phyloP scores from a whole-genome alignment of 148 eudicot genomes.

The Fagopyrum esculentum region DNA sequence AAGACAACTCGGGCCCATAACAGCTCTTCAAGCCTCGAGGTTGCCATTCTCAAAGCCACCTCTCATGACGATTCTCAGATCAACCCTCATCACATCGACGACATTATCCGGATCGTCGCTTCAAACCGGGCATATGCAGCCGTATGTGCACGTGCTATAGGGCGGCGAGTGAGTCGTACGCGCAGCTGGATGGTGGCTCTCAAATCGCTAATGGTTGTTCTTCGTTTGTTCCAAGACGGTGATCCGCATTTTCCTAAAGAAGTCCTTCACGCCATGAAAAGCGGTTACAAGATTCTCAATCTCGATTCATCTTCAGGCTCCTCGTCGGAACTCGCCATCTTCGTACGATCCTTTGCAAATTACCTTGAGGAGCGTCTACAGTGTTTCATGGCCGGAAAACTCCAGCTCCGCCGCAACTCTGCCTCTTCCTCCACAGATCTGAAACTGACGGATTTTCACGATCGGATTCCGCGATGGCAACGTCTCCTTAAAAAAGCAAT shows the following conservation, averaged over 20 bases:
- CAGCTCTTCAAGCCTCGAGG: conserved; percentile 46
- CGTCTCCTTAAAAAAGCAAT: conserved; percentile 66
- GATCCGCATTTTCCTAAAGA: conserved; percentile 84
- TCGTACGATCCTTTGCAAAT: conserved; percentile 55
- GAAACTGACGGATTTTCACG: conserved; percentile 28
- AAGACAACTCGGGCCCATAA: conserved; percentile 17
- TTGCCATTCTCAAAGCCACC: conserved; percentile 71
- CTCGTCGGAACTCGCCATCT: conserved; percentile 68
- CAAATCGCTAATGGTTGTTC: conserved; percentile 59
- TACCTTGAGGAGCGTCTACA: conserved; percentile 50
- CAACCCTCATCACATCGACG: conserved; percentile 41
- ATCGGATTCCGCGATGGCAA: conserved; percentile 39
- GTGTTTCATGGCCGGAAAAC: conserved; percentile 22
- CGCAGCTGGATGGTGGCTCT: conserved; percentile 74
- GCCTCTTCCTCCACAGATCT: conserved; percentile 28
- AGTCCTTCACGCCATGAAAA: conserved; percentile 66
- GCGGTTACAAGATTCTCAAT: conserved; percentile 32
- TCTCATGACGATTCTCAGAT: conserved; percentile 55
- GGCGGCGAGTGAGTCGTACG: conserved; percentile 65
- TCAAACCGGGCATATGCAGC: conserved; percentile 46
- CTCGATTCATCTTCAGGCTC: conserved; percentile 20
- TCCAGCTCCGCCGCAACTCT: too few relatives aligned
- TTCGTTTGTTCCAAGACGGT: conserved; percentile 61
- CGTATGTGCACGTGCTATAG: conserved; percentile 59
- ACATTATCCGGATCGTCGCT: conserved; percentile 44